phyloP scores from a whole-genome alignment of 2,329 filamentous ascomycete genomes.

The Macrophomina tecta region DNA sequence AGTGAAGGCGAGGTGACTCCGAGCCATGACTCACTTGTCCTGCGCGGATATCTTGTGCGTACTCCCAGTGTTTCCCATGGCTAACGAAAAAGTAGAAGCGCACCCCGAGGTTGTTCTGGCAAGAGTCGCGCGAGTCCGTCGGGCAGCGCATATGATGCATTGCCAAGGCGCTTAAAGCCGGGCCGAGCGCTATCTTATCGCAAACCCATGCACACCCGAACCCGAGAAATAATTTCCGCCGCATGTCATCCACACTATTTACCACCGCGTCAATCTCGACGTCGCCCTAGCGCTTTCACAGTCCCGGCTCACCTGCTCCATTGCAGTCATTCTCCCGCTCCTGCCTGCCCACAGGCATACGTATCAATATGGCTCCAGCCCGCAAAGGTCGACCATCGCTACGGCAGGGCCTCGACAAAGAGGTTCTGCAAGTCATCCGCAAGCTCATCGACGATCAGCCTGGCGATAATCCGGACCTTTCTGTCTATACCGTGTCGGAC shows the following conservation, averaged over 20 bases:
- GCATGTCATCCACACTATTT: not conserved
- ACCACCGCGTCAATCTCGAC: no score
- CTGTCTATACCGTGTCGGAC: slow-evolving; percentile 72
- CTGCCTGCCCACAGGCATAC: no score
- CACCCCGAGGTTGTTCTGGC: slow-evolving; percentile 6
- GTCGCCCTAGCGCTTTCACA: not conserved
- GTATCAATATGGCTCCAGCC: slow-evolving; percentile 6
- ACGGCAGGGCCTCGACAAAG: slow-evolving; percentile 51
- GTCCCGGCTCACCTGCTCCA: not conserved
- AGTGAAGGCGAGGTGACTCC: slow-evolving; percentile 29
- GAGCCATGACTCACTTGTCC: slow-evolving; percentile 72
- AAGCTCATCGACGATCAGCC: slow-evolving; percentile 74
- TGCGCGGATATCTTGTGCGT: slow-evolving; percentile 74
- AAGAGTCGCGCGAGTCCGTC: slow-evolving; percentile 14
- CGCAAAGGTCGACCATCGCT: slow-evolving; percentile 37
- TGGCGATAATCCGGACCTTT: slow-evolving; percentile 55
- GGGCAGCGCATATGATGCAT: slow-evolving; percentile 19
- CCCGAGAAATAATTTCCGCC: slow-evolving; percentile 4
- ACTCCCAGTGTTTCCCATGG: slow-evolving; percentile 70
- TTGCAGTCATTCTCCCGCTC: no score
- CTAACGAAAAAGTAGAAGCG: slow-evolving; percentile 30
- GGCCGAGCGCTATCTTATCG: slow-evolving; percentile 1
- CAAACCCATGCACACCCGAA: slow-evolving; percentile 8
- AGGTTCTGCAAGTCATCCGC: slow-evolving; percentile 76
- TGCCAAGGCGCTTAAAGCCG: slow-evolving; percentile 15